These are phyloP conservation scores for Fraxinus baroniana DNA, from an alignment of 305 asterid genomes.

Conservation along the genomic window DNA sequence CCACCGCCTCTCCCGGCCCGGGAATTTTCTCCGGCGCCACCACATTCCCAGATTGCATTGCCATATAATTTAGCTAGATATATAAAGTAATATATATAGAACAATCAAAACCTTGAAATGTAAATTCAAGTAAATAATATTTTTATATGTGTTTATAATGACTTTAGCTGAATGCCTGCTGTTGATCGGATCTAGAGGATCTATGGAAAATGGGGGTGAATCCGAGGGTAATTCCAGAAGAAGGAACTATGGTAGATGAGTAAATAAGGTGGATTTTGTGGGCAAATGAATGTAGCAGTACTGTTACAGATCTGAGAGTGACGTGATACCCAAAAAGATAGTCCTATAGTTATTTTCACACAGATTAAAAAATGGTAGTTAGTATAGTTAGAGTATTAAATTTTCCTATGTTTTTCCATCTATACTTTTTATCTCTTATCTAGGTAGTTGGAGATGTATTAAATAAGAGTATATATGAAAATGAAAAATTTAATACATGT, in stretches of 20 bases:
- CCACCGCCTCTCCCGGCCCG: slow-evolving; percentile 24
- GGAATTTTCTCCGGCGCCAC: slow-evolving; percentile 62
- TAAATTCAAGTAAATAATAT: slow-evolving; percentile 9
- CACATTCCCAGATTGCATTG: slow-evolving; percentile 68
- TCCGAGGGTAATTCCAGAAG: background rate
- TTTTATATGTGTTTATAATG: slow-evolving; percentile 10
- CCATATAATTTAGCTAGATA: slow-evolving; percentile 31
- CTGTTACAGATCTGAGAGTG: slow-evolving; percentile 43
- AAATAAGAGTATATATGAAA: too few species aligned
- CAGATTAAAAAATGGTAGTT: too few species aligned
- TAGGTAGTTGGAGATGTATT: too few species aligned
- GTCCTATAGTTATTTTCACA: too few species aligned
- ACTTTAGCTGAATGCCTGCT: slow-evolving; percentile 31
- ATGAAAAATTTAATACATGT: too few species aligned
- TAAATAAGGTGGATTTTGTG: slow-evolving; percentile 13
- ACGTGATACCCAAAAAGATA: too few species aligned
- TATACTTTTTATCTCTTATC: too few species aligned
- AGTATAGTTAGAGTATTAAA: too few species aligned
- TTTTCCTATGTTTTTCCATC: too few species aligned
- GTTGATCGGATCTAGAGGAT: slow-evolving; percentile 40
- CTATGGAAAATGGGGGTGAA: background rate
- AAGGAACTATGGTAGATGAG: slow-evolving; percentile 23
- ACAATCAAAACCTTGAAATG: background rate
- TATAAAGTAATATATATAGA: background rate
- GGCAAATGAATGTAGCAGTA: slow-evolving; percentile 4